phyloP scores from a whole-genome alignment of 2,329 filamentous ascomycete genomes.

The Chaetomiaceae sp. region DNA sequence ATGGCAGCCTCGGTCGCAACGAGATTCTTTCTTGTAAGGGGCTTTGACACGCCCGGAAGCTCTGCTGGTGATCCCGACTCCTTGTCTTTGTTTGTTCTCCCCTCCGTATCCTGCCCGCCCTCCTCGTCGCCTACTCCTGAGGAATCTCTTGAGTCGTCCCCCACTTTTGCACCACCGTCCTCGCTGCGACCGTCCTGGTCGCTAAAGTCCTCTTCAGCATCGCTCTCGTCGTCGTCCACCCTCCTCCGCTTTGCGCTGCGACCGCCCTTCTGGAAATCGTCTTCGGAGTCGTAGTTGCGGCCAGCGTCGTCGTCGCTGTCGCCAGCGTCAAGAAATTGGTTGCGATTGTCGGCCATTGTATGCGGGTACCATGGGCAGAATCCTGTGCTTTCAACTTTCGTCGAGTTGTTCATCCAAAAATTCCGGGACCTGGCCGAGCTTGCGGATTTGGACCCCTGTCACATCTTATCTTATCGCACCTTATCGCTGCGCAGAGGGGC shows the following conservation, averaged over 20 bases:
- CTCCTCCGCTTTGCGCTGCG: slow-evolving; percentile 61
- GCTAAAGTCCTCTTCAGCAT: slow-evolving; percentile 34
- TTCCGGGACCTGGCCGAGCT: not conserved
- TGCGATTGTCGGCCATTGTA: slow-evolving; percentile 65
- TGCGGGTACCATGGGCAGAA: not conserved
- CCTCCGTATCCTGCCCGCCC: too few relatives aligned
- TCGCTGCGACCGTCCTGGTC: slow-evolving; percentile 31
- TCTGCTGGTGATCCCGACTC: slow-evolving; percentile 22
- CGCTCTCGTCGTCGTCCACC: slow-evolving; percentile 43
- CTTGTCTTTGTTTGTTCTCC: slow-evolving; percentile 19
- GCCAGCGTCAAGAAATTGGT: slow-evolving; percentile 63
- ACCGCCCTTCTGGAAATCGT: slow-evolving; percentile 63
- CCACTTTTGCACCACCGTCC: slow-evolving; percentile 27
- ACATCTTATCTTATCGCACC: too few relatives aligned
- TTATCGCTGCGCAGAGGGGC: too few relatives aligned
- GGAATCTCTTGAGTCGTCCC: slow-evolving; percentile 23
- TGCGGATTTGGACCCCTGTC: too few relatives aligned
- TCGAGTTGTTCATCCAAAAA: not conserved
- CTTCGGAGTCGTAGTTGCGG: slow-evolving; percentile 63
- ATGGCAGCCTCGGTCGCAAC: slow-evolving; percentile 60
- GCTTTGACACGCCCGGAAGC: slow-evolving; percentile 48
- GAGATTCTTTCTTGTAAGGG: slow-evolving; percentile 63
- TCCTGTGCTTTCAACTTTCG: not conserved
- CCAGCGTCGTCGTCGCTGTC: slow-evolving; percentile 57
- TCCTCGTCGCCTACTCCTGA: slow-evolving; percentile 28